Percentiles rank a stretch among this genome's conserved stretches.
phyloP scores from a whole-genome alignment of 2,329 filamentous ascomycete genomes.

The Ophiostoma perfectum region DNA sequence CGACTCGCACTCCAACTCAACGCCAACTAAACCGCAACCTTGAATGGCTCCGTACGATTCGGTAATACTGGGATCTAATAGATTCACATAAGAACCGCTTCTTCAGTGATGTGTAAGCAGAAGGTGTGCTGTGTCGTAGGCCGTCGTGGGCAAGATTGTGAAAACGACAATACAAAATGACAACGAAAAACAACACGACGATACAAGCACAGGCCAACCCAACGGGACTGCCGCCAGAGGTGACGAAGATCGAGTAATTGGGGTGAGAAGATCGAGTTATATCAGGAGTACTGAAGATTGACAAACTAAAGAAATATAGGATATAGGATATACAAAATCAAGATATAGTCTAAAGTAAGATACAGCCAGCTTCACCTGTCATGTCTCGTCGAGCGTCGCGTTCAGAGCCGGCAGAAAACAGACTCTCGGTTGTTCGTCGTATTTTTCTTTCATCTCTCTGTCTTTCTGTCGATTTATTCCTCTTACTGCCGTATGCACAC shows the following conservation, averaged over 20 bases:
- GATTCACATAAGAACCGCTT: not conserved
- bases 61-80: slow-evolving; percentile 12
- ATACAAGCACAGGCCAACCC: too few species aligned
- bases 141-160: too few species aligned
- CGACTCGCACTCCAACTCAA: not conserved
- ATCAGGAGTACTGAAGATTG: too few species aligned
- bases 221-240: not conserved
- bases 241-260: too few species aligned
- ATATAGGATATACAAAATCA: not conserved
- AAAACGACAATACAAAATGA: too few species aligned
- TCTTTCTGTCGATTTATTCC: not conserved
- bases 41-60: not conserved
- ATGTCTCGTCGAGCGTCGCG: not conserved
- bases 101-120: not conserved
- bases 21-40: not conserved
- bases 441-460: not conserved
- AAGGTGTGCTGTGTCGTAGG: not conserved
- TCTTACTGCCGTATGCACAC: slow-evolving; percentile 7
- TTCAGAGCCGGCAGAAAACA: not conserved
- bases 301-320: too few species aligned
- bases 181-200: too few species aligned
- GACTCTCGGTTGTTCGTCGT: not conserved
- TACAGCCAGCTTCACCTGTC: not conserved
- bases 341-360: not conserved
- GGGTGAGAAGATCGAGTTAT: too few species aligned